phyloP scores from a whole-genome alignment of 2,329 filamentous ascomycete genomes.

The Diplodia sapinea region DNA sequence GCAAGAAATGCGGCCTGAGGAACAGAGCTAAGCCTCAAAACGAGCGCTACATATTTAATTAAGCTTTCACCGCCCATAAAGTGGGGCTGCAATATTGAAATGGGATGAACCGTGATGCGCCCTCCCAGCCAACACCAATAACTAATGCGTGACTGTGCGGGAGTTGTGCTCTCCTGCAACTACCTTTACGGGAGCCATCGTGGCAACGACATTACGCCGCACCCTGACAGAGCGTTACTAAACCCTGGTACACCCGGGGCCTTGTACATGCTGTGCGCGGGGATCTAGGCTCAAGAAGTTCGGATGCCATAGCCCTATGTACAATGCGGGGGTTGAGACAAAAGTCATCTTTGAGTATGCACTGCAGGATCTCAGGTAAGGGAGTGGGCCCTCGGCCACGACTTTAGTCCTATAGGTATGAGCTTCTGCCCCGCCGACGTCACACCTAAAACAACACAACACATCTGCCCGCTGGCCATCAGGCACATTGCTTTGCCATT shows the following conservation, averaged over 20 bases:
- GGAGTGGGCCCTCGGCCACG: not conserved
- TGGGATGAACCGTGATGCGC: not conserved
- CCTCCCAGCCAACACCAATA: not conserved
- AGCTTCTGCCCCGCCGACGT: not conserved
- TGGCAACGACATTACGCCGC: not conserved
- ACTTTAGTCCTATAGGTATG: not conserved
- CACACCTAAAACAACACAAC: not conserved
- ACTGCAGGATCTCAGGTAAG: not conserved
- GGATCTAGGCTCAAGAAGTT: not conserved
- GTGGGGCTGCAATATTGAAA: not conserved
- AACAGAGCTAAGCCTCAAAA: not conserved
- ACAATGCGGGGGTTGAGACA: not conserved
- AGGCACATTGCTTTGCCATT: not conserved
- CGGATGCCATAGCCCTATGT: not conserved
- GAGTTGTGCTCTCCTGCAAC: not conserved
- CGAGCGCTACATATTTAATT: not conserved
- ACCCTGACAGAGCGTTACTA: not conserved
- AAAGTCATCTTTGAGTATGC: not conserved
- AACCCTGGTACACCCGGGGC: not conserved
- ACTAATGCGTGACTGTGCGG: not conserved
- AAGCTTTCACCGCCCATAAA: constrained; percentile 1
- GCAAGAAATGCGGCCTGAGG: not conserved
- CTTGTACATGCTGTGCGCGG: not conserved
- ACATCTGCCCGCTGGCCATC: not conserved
- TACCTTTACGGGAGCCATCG: not conserved